A percentile compares a stretch with the other conserved stretches of the same genome.
These are phyloP conservation scores for Nakazawaea siamensis DNA, from an alignment of 805 yeast species.

Conservation along the genomic window DNA sequence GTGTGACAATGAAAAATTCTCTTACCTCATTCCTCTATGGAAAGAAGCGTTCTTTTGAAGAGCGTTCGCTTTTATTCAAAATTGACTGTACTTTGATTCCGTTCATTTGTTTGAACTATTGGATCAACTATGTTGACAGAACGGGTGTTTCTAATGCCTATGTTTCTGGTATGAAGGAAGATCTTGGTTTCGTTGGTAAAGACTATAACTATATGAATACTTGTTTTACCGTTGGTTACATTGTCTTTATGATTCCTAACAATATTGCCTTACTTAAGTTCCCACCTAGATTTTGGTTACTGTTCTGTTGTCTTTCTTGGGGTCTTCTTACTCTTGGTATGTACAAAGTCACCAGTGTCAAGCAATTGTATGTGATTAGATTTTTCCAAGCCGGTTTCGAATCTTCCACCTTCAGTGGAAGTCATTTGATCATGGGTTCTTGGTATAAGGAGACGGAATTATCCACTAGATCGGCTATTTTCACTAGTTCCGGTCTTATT, in stretches of 20 bases:
- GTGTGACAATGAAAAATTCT: too few species aligned
- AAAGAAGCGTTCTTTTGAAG: too few species aligned
- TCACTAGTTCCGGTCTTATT: conserved; percentile 44
- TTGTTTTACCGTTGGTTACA: conserved; percentile 52
- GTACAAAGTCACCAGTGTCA: conserved; percentile 36
- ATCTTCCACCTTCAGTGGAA: conserved; percentile 45
- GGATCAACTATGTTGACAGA: conserved; percentile 48
- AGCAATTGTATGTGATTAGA: conserved; percentile 46
- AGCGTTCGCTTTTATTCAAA: conserved; percentile 24
- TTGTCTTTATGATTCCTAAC: conserved; percentile 55
- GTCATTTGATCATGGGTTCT: conserved; percentile 44
- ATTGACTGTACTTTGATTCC: conserved; percentile 26
- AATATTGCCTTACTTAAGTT: conserved; percentile 42
- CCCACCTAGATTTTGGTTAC: conserved; percentile 43
- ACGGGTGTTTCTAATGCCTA: conserved; percentile 46
- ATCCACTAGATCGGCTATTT: conserved; percentile 43
- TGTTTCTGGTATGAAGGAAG: conserved; percentile 54
- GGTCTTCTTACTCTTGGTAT: conserved; percentile 44
- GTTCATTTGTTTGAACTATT: conserved; percentile 28
- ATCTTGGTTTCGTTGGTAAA: conserved; percentile 30
- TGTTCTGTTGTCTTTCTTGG: conserved; percentile 49
- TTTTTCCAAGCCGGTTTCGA: conserved; percentile 58
- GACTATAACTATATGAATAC: conserved; percentile 46
- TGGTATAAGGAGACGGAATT: conserved; percentile 45
- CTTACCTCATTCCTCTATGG: too few species aligned